A percentile compares a stretch with the other conserved stretches of the same genome.
Evolutionary conservation across 306 rosid species (phyloP).

Genomic region (Vigna radiata): DNA sequence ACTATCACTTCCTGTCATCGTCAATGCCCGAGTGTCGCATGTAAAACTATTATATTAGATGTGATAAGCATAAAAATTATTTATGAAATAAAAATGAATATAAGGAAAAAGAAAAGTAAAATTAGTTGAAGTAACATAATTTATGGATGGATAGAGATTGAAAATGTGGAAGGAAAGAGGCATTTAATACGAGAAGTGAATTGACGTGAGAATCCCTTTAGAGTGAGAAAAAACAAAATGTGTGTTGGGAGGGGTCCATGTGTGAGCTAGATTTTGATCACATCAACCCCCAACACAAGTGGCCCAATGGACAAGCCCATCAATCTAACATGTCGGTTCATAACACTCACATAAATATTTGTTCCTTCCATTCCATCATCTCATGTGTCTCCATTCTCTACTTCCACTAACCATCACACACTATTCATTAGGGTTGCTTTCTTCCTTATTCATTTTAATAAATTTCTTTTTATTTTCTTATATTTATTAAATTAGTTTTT

Average conservation of each 20-base stretch:
- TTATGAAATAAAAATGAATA: too few species aligned
- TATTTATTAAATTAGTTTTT: neutral
- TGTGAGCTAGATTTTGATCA: slow-evolving; percentile 6
- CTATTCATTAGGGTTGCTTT: neutral
- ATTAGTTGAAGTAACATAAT: too few species aligned
- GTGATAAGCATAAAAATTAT: too few species aligned
- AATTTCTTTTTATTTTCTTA: neutral
- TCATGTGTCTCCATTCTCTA: neutral
- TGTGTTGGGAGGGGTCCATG: neutral
- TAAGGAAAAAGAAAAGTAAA: too few species aligned
- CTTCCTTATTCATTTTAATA: neutral
- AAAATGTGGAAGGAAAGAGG: too few species aligned
- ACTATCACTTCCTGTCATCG: too few species aligned
- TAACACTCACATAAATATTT: neutral
- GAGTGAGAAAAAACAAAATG: neutral
- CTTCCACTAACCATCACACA: neutral
- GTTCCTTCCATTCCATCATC: slow-evolving; percentile 16
- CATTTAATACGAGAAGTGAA: neutral
- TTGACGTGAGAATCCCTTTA: neutral
- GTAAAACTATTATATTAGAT: too few species aligned
- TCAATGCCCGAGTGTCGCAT: too few species aligned
- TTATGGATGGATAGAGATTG: too few species aligned
- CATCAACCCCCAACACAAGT: slow-evolving; percentile 8
- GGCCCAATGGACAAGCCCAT: slow-evolving; percentile 25
- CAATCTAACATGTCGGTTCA: slow-evolving; percentile 29